Evolutionary conservation across 2,329 filamentous ascomycete species (phyloP).

Genomic region (Paraphaeosphaeria sporulosa): DNA sequence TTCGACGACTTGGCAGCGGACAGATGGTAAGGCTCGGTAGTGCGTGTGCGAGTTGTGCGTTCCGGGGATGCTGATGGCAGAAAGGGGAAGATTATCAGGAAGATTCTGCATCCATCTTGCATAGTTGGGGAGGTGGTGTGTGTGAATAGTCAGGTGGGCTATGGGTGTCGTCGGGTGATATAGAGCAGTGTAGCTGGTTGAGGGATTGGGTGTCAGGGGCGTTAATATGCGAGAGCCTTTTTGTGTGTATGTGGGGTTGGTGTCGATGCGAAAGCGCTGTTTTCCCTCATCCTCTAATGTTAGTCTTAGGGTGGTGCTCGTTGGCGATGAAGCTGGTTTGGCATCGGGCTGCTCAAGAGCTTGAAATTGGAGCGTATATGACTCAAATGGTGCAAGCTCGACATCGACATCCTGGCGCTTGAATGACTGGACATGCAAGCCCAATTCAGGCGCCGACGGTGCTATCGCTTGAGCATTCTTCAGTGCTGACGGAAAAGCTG

Average conservation of each 20-base stretch:
- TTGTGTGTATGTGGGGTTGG: conserved; percentile 62
- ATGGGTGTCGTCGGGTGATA: conserved; percentile 56
- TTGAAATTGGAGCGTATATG: conserved; percentile 65
- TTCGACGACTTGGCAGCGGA: conserved; percentile 87
- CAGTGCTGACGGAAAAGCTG: conserved; percentile 41
- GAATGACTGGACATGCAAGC: conserved; percentile 67
- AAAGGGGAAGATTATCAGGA: conserved; percentile 74
- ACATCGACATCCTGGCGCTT: conserved; percentile 69
- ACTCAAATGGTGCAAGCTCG: conserved; percentile 72
- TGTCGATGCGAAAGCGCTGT: conserved; percentile 75
- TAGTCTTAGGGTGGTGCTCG: conserved; percentile 72
- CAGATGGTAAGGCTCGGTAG: conserved; percentile 85
- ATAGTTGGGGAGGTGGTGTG: conserved; percentile 54
- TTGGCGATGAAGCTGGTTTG: conserved; percentile 8
- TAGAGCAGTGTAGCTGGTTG: conserved; percentile 51
- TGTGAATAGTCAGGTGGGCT: conserved; percentile 41
- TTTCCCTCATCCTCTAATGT: conserved; percentile 70
- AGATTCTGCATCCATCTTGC: conserved; percentile 87
- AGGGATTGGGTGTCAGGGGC: conserved; percentile 50
- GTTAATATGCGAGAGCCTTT: conserved; percentile 48
- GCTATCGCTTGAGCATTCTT: conserved; percentile 30
- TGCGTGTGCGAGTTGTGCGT: conserved; percentile 94
- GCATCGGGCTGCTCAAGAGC: conserved; percentile 36
- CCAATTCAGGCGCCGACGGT: conserved; percentile 54
- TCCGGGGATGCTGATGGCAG: conserved; percentile 86